Conservation (phyloP, 306 rosid species). For the Prosopis cineraria region DNA sequence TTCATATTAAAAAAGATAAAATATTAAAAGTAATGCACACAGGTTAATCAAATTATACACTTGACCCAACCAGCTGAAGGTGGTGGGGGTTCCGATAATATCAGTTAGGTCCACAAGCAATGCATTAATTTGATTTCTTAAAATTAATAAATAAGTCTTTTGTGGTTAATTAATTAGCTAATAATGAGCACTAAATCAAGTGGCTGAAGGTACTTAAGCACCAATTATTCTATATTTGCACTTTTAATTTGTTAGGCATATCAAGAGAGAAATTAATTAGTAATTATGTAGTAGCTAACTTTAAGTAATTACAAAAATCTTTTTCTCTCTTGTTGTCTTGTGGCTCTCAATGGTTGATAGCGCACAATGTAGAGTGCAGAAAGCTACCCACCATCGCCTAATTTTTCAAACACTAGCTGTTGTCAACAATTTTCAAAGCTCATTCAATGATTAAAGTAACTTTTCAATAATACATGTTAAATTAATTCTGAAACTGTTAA, state of each 20-base stretch:
- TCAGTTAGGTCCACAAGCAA: background rate
- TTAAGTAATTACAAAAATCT: background rate
- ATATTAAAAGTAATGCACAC: background rate
- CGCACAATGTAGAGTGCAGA: background rate
- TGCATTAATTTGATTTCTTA: background rate
- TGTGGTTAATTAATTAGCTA: background rate
- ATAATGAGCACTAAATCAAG: background rate
- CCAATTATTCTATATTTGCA: background rate
- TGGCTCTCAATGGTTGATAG: background rate
- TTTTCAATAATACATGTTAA: background rate
- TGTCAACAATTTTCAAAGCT: background rate
- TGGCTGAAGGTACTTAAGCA: conserved; percentile 10
- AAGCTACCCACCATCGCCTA: conserved; percentile 33
- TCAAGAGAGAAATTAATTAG: background rate
- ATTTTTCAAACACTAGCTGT: conserved; percentile 1
- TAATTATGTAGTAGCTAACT: background rate
- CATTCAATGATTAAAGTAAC: background rate
- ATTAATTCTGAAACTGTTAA: background rate
- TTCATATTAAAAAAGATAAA: background rate
- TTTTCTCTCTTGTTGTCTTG: background rate
- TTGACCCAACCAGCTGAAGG: background rate
- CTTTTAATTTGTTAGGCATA: conserved; percentile 31
- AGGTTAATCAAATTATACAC: background rate
- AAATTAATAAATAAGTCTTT: background rate
- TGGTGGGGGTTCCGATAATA: background rate